These are phyloP conservation scores for Phaeosphaeriaceae sp. DNA, from an alignment of 2,329 filamentous ascomycete species.

Conservation along the genomic window DNA sequence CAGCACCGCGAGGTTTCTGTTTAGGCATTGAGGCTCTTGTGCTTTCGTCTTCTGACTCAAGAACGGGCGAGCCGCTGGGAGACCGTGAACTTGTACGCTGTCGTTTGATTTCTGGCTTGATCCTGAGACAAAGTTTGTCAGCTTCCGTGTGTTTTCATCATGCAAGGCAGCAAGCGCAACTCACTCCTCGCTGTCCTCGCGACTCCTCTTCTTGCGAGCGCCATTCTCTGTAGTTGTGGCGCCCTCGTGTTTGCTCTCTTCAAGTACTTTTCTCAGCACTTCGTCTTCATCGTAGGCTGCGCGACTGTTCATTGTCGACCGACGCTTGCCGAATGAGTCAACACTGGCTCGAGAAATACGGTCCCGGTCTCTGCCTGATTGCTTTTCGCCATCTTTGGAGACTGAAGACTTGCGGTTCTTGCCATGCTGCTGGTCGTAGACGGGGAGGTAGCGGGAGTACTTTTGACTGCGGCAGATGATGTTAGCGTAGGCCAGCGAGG, in stretches of 20 bases:
- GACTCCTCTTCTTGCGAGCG: conserved; percentile 77
- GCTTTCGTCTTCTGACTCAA: conserved; percentile 76
- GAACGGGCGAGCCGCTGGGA: conserved; percentile 56
- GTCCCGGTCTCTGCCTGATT: conserved; percentile 62
- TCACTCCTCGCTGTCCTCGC: conserved; percentile 95
- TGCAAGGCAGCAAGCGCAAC: conserved; percentile 48
- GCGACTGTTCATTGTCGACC: conserved; percentile 97
- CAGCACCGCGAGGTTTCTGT: conserved; percentile 55
- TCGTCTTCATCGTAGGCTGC: conserved; percentile 96
- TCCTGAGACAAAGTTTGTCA: conserved; percentile 60
- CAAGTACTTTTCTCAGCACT: conserved; percentile 84
- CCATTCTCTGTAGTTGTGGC: conserved; percentile 61
- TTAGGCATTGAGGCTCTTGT: conserved; percentile 52
- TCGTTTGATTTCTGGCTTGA: conserved; percentile 74
- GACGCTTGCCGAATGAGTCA: conserved; percentile 74
- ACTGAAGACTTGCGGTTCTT: conserved; percentile 68
- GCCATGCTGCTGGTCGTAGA: conserved; percentile 59
- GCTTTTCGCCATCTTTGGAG: conserved; percentile 65
- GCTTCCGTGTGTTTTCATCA: conserved; percentile 7
- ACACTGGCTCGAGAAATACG: conserved; percentile 61
- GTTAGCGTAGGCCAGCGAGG: conserved; percentile 10
- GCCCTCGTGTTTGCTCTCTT: conserved; percentile 89
- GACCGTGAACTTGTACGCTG: conserved; percentile 71
- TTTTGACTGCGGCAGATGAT: conserved; percentile 56
- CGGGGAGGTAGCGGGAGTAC: conserved; percentile 69